Conservation (phyloP, 2,329 filamentous ascomycete genomes). For the Neofusicoccum kwambonambiense region DNA sequence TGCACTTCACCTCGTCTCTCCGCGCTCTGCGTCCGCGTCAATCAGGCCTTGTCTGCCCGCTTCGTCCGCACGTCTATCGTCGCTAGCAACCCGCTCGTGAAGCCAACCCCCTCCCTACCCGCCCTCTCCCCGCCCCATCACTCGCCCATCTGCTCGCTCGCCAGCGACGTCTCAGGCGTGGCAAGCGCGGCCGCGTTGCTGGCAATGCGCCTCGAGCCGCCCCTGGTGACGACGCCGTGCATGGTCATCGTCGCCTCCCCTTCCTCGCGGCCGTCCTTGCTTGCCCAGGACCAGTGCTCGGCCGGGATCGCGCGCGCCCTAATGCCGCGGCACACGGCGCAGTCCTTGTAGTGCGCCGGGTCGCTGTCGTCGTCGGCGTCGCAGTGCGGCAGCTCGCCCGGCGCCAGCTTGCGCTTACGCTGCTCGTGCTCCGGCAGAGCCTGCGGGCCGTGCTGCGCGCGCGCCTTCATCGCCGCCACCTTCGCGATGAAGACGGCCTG, state of each 20-base stretch:
- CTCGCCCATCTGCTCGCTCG: too few species aligned
- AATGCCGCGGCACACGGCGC: neutral
- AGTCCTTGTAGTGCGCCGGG: neutral
- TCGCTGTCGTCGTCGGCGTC: neutral
- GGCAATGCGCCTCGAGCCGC: neutral
- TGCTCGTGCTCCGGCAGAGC: neutral
- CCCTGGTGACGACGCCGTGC: neutral
- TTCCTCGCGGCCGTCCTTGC: neutral
- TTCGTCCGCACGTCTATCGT: neutral
- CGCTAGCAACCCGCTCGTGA: too few species aligned
- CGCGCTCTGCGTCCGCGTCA: too few species aligned
- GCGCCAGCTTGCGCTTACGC: neutral
- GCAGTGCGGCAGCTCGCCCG: neutral
- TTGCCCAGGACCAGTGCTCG: neutral
- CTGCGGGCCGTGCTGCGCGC: neutral
- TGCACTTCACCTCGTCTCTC: neutral
- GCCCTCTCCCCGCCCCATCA: neutral
- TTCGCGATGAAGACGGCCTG: neutral
- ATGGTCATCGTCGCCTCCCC: too few species aligned
- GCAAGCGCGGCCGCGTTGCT: too few species aligned
- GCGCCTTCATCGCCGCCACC: neutral
- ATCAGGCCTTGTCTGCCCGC: too few species aligned
- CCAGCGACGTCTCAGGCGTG: too few species aligned
- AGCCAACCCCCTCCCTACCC: neutral
- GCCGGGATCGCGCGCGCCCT: neutral